These are phyloP conservation scores for Aureobasidium sp. DNA, from an alignment of 2,329 filamentous ascomycete genomes.

Conservation along the genomic window DNA sequence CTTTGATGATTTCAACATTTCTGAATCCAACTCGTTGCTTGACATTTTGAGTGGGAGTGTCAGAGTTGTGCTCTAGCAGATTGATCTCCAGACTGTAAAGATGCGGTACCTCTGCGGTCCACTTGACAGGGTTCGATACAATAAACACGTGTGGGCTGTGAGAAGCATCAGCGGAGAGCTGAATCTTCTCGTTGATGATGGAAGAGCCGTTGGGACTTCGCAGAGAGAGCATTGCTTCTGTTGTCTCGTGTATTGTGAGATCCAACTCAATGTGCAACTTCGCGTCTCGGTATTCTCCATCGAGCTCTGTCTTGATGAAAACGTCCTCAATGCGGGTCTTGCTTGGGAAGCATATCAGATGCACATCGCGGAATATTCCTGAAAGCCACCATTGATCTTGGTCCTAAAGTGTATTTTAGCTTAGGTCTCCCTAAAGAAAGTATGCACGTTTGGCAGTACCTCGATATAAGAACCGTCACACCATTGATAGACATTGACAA, in stretches of 20 bases:
- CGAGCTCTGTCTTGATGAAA: constrained; percentile 48
- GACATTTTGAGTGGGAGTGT: constrained; percentile 31
- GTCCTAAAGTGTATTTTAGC: constrained; percentile 30
- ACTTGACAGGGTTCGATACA: constrained; percentile 50
- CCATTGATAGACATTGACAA: constrained; percentile 62
- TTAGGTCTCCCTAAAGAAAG: no score
- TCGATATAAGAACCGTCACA: constrained; percentile 63
- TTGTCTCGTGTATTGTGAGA: constrained; percentile 30
- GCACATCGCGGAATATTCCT: constrained; percentile 59
- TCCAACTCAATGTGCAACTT: constrained; percentile 42
- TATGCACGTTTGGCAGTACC: not conserved
- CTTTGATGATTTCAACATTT: constrained; percentile 53
- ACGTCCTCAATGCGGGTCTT: constrained; percentile 48
- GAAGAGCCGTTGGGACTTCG: not conserved
- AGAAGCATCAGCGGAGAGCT: constrained; percentile 23
- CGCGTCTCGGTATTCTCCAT: constrained; percentile 44
- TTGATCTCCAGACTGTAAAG: constrained; percentile 45
- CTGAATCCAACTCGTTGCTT: constrained; percentile 55
- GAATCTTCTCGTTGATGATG: constrained; percentile 19
- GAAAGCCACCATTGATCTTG: constrained; percentile 31
- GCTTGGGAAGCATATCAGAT: constrained; percentile 49
- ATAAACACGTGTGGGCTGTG: constrained; percentile 17
- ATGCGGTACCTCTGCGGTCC: constrained; percentile 59
- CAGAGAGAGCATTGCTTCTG: not conserved
- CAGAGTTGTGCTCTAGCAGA: constrained; percentile 25